Evolutionary conservation across 1,284 basidiomycete species (phyloP), one percentile per base, ranked within the genome.

Genomic region (Irpex sp.): DNA sequence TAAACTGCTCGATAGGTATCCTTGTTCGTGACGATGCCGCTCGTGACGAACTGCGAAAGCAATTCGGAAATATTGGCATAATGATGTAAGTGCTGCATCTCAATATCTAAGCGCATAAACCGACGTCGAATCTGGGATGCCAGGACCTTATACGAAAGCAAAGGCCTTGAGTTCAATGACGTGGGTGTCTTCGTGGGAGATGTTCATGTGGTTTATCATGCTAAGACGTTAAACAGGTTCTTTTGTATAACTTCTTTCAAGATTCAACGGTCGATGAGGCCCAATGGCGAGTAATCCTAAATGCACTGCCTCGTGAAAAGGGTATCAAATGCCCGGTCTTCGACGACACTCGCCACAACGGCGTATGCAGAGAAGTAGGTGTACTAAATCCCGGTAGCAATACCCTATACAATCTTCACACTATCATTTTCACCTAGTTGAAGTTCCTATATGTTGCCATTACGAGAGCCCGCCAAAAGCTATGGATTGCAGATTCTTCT

Each of bases 91-190:
- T 67, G 15, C 37, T 5, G 8, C 5, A 15, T 15, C 3, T 46
- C 33, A 31, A 31, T 31, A 11, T 35, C 49, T 4, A 19, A 21
- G 1, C 37, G 4, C 21, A 35, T 17, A 7, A 0, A 3, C 43
- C 5, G 19, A 65, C 31, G 59, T 43, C 35, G 60, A 17, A 17
- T 26, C 21, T 26, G 21, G 26, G 31, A 0, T 47, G 4, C n/a
- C 47, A 90, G 89, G 77, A 91, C 89, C 0, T 71, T 90, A 0
- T 89, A 88, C 64, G 87, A 92, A 58, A 86, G 83, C 77, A 92
- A 92, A 71, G 89, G 90, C 0, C 75, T 90, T 0, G 89, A 90
- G 69, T 90, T 90, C 68, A 82, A 90, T 66, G 88, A 90, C 62
- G 87, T 88, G 64, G 61, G 79, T 69, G 36, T 3, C 36, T n/a